These are phyloP conservation scores for Ascochyta viciae-villosae DNA, from an alignment of 2,329 filamentous ascomycete genomes.

Conservation along the genomic window DNA sequence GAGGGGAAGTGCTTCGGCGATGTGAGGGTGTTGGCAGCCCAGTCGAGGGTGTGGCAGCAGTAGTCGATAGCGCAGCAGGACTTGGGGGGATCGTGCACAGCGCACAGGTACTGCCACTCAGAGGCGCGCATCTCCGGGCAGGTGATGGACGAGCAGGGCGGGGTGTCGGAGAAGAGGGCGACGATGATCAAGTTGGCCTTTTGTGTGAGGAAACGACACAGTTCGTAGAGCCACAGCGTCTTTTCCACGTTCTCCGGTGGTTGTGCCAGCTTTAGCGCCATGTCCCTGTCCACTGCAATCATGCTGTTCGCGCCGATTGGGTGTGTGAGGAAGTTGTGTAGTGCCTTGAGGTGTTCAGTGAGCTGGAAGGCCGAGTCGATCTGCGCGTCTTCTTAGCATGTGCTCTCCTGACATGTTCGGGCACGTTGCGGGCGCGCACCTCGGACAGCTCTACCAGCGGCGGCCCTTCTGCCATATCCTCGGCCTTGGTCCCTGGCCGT, in stretches of 20 bases:
- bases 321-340: constrained; percentile 82
- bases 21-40: constrained; percentile 93
- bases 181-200: constrained; percentile 93
- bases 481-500: constrained; percentile 88
- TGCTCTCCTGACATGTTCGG: not conserved
- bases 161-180: constrained; percentile 88
- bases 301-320: constrained; percentile 63
- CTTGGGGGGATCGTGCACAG: constrained; percentile 95
- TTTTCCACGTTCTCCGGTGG: constrained; percentile 83
- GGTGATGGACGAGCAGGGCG: constrained; percentile 85
- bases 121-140: constrained; percentile 98
- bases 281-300: constrained; percentile 75
- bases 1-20: constrained; percentile 96
- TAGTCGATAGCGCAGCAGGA: constrained; percentile 98
- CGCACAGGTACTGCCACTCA: constrained; percentile 99
- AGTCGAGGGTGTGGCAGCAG: constrained; percentile 97
- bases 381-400: constrained; percentile 55
- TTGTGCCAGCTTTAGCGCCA: constrained; percentile 77
- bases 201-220: constrained; percentile 93
- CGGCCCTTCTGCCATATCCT: constrained; percentile 90
- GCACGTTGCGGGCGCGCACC: constrained; percentile 58
- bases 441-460: constrained; percentile 85
- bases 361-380: constrained; percentile 97
- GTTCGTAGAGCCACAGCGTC: constrained; percentile 95
- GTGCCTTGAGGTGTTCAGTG: constrained; percentile 93